Evolutionary conservation across 1,139 yeast species (phyloP), one percentile per base, ranked within the genome.

Genomic region (Zygosaccharomyces sapae): DNA sequence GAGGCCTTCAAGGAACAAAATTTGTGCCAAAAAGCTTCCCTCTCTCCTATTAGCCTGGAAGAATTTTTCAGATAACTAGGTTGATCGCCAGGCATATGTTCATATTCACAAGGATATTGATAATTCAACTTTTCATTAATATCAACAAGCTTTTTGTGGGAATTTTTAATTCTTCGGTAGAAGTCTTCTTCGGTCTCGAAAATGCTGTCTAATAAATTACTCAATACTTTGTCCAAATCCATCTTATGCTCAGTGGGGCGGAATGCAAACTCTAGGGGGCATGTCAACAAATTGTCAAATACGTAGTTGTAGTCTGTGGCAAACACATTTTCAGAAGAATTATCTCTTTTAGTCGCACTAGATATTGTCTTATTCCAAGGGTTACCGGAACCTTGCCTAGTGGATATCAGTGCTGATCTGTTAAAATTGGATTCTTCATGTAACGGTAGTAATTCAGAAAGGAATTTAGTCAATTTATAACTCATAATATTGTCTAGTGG

Each of bases 351-450:
- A 3, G 47, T 39, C 36, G 44, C 41, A 43, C 52, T 48, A 49
- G 49, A 37, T 44, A 41, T 34, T 34, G 47, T 30, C 41, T 44
- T 47, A 47, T 60, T 50, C 62, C 61, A 56, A 3, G 52, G 45
- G 33, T 49, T 56, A 1, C 54, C 59, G 3, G 59, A 50, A 5
- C 47, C 46, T 39, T 51, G 56, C 29, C 20, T 45, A 22, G 35
- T 47, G 5, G 58, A 49, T 34, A 62, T 49, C 16, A 53, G 45
- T 2, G 59, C 59, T 13, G 60, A 56, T 47, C 62, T 57, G 46
- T 64, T 64, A 33, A 59, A 59, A 35, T 64, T 64, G 4, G 66
- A 62, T 43, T 62, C 65, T 35, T 64, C 68, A 41, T 51, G 42
- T 2, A 61, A 47, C 4, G 67, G 62, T 35, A 64, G 46, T 42